A percentile compares a stretch with the other conserved stretches of the same genome.
Evolutionary conservation across 345 rosid genomes (phyloP).

Genomic region (Aquilaria yunnanensis): DNA sequence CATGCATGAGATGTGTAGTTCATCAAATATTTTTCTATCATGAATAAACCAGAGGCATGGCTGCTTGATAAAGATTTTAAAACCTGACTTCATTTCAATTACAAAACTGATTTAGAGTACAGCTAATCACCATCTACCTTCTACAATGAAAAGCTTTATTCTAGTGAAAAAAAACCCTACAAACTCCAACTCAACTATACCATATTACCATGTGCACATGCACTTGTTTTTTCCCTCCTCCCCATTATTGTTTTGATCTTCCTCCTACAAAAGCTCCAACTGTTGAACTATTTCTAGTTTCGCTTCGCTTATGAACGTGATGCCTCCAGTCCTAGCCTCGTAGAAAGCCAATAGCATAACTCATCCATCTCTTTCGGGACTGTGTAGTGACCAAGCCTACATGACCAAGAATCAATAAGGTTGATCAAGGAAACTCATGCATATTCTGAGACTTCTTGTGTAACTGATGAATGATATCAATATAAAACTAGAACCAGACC

Average conservation of each 20-base stretch:
- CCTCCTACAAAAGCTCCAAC: conserved; percentile 19
- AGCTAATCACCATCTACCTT: conserved; percentile 11
- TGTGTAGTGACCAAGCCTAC: conserved; percentile 89
- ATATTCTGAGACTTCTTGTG: no score
- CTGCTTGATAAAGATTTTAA: no score
- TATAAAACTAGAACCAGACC: no score
- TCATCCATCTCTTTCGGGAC: conserved; percentile 84
- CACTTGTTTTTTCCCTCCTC: conserved; percentile 3
- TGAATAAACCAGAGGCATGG: no score
- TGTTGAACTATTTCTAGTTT: conserved; percentile 9
- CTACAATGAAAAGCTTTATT: conserved; percentile 21
- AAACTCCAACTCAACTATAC: conserved; percentile 28
- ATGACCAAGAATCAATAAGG: conserved; percentile 8
- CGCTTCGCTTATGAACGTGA: conserved; percentile 21
- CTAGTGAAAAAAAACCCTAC: conserved; percentile 15
- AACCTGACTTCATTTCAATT: no score
- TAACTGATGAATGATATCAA: neutral
- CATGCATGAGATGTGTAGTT: no score
- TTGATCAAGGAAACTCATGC: neutral
- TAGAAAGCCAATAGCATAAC: conserved; percentile 64
- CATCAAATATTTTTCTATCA: no score
- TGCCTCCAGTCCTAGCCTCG: conserved; percentile 74
- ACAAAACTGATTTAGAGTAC: neutral
- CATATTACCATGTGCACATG: conserved; percentile 25
- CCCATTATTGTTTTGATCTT: conserved; percentile 23